Conservation (phyloP, 352 stramenopile species). For the Phytopythium litorale region DNA sequence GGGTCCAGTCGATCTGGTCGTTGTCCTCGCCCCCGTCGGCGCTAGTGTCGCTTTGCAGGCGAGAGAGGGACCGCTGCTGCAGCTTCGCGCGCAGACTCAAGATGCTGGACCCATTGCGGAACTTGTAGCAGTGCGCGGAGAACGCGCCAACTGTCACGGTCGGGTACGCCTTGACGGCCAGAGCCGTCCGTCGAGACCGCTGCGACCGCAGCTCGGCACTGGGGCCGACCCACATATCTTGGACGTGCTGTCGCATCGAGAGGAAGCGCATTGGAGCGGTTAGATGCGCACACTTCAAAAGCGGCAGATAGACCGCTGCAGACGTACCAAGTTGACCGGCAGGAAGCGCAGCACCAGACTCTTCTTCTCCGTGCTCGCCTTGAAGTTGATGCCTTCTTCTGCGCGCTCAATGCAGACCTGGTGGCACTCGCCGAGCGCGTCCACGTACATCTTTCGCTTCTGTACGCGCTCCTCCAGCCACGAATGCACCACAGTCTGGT, state of each 20-base stretch:
- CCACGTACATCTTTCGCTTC: conserved; percentile 64
- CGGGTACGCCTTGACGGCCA: conserved; percentile 56
- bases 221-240: conserved; percentile 83
- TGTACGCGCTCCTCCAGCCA: conserved; percentile 75
- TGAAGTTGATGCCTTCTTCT: conserved; percentile 73
- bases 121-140: conserved; percentile 79
- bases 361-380: conserved; percentile 83
- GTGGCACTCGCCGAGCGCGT: conserved; percentile 63
- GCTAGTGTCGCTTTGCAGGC: conserved; percentile 39
- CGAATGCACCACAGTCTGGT: conserved; percentile 58
- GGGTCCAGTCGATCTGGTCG: conserved; percentile 49
- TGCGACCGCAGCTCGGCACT: conserved; percentile 65
- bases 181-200: conserved; percentile 52
- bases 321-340: conserved; percentile 65
- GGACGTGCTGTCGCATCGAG: conserved; percentile 43
- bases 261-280: neutral
- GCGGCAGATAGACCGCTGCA: neutral
- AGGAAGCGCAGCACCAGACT: conserved; percentile 67
- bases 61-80: conserved; percentile 52
- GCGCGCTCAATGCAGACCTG: conserved; percentile 63
- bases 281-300: neutral
- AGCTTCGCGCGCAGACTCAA: conserved; percentile 55
- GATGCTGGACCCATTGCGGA: conserved; percentile 71
- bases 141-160: conserved; percentile 79
- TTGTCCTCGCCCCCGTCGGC: conserved; percentile 19